Evolutionary conservation across 169 alveolate species (phyloP), one percentile per base, ranked within the genome.

Genomic region (Eimeria maxima): DNA sequence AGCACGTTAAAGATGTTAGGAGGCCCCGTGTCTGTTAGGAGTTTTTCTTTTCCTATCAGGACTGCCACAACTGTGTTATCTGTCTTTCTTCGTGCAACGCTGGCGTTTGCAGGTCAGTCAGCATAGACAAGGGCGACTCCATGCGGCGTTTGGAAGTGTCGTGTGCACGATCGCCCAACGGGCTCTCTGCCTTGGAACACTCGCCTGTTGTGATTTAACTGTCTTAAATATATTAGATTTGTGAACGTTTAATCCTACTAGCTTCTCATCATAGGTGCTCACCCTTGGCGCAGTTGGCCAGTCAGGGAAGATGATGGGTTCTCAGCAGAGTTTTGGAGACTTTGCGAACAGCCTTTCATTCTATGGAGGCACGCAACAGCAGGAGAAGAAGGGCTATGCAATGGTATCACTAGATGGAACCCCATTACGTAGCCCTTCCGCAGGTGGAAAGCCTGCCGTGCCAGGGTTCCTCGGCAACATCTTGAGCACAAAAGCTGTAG

Each of bases 291-390:
- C n/a, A 14, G 7, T 27, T 10, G 27, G 91, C 91, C 50, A 55
- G 50, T 45, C 93, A 10, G 65, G 42, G 93, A 90, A 73, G 60
- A 90, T 57, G 74, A 93, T 93, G 96, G 89, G 78, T 24, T 69
- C 95, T 20, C 86, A 73, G 88, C 92, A 93, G 96, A 74, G 90
- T 29, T 93, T 93, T 53, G 86, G 96, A 47, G 96, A 93, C 74
- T 93, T 93, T 63, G 96, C 92, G 14, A 84, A 93, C 93, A 80
- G 78, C 74, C 86, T 93, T 45, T 93, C 96, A 7, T 93, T 93
- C 50, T 93, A 93, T 73, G 96, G 96, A 50, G 89, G 92, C 44
- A 84, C 96, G 55, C 80, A 63, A 20, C 91, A 93, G 73, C 80
- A 78, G 91, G 80, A 60, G 65, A 84, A 84, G 78, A 69, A 47